A percentile compares a stretch with the other conserved stretches of the same genome.
These are phyloP conservation scores for Ambispora gerdemannii DNA, from an alignment of 192 early-diverging fungal species.

Conservation along the genomic window DNA sequence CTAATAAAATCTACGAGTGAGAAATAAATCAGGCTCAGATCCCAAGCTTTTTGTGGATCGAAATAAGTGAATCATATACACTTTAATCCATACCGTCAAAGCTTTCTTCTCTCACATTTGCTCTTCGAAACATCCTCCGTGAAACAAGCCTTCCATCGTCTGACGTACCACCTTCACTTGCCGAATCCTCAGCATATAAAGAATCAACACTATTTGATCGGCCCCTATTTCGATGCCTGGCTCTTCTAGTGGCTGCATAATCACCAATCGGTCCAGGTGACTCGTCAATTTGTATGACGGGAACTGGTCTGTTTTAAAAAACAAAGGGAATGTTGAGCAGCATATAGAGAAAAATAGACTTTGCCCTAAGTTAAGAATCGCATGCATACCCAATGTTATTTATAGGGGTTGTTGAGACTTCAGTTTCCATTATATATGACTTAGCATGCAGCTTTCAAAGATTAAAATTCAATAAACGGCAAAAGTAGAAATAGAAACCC, in stretches of 20 bases:
- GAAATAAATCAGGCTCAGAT: background rate
- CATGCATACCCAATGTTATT: background rate
- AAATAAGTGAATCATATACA: background rate
- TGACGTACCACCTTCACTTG: constrained; percentile 21
- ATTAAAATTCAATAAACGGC: too few species aligned
- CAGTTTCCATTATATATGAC: background rate
- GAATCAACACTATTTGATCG: constrained; percentile 18
- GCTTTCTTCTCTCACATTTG: constrained; percentile 28
- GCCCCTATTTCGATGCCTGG: background rate
- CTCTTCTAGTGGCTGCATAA: background rate
- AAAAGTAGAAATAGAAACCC: too few species aligned
- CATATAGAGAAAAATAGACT: background rate
- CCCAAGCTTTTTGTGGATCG: background rate
- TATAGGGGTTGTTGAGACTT: background rate
- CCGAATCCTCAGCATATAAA: constrained; percentile 18
- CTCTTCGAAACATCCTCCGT: constrained; percentile 12
- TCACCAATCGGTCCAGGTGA: background rate
- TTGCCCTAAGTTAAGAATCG: background rate
- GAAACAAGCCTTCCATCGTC: constrained; percentile 24
- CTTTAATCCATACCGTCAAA: constrained; percentile 23
- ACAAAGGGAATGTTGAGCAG: background rate
- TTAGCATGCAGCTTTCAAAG: too few species aligned
- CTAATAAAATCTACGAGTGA: constrained; percentile 45
- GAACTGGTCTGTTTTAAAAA: constrained; percentile 6
- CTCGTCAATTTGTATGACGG: constrained; percentile 12